A percentile compares a stretch with the other conserved stretches of the same genome.
Evolutionary conservation across 192 early-diverging fungal genomes (phyloP).

Genomic region (Backusella psychrophila): DNA sequence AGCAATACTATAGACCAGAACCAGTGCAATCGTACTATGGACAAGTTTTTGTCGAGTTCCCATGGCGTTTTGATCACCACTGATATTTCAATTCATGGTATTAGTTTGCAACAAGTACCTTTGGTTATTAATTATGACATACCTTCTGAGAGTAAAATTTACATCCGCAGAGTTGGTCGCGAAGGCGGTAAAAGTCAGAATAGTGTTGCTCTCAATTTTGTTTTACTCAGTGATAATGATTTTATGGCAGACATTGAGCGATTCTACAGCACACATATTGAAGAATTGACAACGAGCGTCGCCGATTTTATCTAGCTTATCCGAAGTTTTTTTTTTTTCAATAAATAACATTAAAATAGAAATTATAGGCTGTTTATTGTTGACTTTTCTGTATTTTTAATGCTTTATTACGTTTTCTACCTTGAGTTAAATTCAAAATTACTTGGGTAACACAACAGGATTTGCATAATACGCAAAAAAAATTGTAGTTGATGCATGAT

Average conservation of each 20-base stretch:
- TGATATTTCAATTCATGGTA: constrained; percentile 96
- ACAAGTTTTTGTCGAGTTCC: constrained; percentile 97
- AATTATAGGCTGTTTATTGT: too few relatives aligned
- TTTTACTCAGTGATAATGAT: constrained; percentile 86
- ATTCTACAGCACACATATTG: constrained; percentile 98
- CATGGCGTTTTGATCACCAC: constrained; percentile 98
- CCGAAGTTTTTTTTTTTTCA: too few relatives aligned
- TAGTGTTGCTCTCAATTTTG: constrained; percentile 99
- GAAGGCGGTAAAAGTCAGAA: constrained; percentile 99
- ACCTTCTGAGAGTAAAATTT: constrained; percentile 95
- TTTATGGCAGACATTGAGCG: constrained; percentile 85
- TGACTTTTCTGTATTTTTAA: too few relatives aligned
- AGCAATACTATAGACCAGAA: constrained; percentile 98
- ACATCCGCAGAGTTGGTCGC: constrained; percentile 99
- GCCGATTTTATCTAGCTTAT: constrained; percentile 72
- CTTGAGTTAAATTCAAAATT: too few relatives aligned
- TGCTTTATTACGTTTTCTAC: too few relatives aligned
- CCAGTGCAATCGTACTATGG: constrained; percentile 96
- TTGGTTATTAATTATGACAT: constrained; percentile 98
- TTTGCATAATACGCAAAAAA: neutral
- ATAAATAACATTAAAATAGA: too few relatives aligned
- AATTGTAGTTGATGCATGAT: too few relatives aligned
- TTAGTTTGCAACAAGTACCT: constrained; percentile 99
- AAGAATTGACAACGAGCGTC: constrained; percentile 99
- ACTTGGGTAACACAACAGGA: too few relatives aligned